These are phyloP conservation scores for Lactuca saligna DNA, from an alignment of 129 eudicot species.

Conservation along the genomic window DNA sequence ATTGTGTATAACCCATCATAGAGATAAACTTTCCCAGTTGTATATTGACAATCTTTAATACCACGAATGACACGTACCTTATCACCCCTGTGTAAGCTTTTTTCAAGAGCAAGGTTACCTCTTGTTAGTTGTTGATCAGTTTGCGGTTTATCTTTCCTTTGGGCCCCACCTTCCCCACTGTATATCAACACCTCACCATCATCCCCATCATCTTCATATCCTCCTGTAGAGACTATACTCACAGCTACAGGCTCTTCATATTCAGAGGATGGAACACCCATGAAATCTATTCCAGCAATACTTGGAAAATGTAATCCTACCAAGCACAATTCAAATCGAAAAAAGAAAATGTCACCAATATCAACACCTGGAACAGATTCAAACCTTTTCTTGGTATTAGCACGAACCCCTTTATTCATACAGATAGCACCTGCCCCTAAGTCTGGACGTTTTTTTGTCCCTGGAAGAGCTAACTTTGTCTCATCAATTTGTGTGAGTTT, in stretches of 20 bases:
- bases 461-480: constrained; percentile 65
- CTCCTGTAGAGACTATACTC: constrained; percentile 87
- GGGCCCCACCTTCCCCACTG: constrained; percentile 86
- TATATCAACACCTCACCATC: constrained; percentile 78
- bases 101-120: constrained; percentile 90
- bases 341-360: constrained; percentile 90
- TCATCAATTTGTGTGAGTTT: constrained; percentile 54
- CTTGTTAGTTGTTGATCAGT: constrained; percentile 78
- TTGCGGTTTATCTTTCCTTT: constrained; percentile 55
- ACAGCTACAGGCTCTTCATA: constrained; percentile 86
- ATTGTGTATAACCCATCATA: constrained; percentile 86
- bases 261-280: constrained; percentile 52
- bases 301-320: constrained; percentile 82
- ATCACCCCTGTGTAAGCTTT: constrained; percentile 69
- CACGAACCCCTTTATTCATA: constrained; percentile 60
- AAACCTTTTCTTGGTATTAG: constrained; percentile 62
- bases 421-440: constrained; percentile 51
- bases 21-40: constrained; percentile 65
- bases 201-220: constrained; percentile 88
- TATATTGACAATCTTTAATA: constrained; percentile 41
- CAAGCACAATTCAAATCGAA: constrained; percentile 77
- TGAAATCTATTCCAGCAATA: constrained; percentile 94
- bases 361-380: constrained; percentile 79
- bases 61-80: constrained; percentile 86
- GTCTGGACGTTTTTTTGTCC: constrained; percentile 53